Conservation (phyloP, 495 filamentous ascomycete genomes). For the Sordaria brevicollis region DNA sequence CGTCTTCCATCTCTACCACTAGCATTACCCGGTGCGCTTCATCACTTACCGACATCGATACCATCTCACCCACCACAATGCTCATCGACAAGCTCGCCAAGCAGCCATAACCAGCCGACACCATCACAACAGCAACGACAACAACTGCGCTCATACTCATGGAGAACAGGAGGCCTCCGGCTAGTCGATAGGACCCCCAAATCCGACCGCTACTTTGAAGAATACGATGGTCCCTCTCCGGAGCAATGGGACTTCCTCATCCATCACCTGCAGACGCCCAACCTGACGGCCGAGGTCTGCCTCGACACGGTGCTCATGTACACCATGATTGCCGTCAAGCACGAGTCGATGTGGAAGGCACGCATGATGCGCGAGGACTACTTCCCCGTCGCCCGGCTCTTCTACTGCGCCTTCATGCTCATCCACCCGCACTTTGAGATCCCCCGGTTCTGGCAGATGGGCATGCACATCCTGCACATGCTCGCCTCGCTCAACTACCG, state of each 20-base stretch:
- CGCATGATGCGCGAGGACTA: constrained; percentile 9
- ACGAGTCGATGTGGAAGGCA: constrained; percentile 5
- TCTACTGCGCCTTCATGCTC: constrained; percentile 11
- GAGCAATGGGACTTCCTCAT: constrained; percentile 12
- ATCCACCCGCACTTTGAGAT: neutral
- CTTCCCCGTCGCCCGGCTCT: neutral
- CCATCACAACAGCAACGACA: neutral
- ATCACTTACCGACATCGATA: neutral
- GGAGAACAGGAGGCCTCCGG: too few relatives aligned
- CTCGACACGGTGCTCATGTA: constrained; percentile 13
- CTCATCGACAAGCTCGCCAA: neutral
- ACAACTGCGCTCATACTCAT: neutral
- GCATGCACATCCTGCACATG: constrained; percentile 14
- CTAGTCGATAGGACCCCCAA: too few relatives aligned
- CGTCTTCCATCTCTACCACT: neutral
- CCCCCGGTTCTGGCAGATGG: neutral
- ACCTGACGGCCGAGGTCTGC: constrained; percentile 14
- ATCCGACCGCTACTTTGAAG: constrained; percentile 3
- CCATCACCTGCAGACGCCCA: neutral
- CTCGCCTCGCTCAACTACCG: constrained; percentile 14
- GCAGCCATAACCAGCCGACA: neutral
- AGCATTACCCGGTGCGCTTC: neutral
- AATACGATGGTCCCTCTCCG: constrained; percentile 16
- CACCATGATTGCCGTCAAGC: constrained; percentile 8
- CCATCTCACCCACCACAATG: neutral